Evolutionary conservation across 2,329 filamentous ascomycete genomes (phyloP).

Genomic region (Penicillium sp.): DNA sequence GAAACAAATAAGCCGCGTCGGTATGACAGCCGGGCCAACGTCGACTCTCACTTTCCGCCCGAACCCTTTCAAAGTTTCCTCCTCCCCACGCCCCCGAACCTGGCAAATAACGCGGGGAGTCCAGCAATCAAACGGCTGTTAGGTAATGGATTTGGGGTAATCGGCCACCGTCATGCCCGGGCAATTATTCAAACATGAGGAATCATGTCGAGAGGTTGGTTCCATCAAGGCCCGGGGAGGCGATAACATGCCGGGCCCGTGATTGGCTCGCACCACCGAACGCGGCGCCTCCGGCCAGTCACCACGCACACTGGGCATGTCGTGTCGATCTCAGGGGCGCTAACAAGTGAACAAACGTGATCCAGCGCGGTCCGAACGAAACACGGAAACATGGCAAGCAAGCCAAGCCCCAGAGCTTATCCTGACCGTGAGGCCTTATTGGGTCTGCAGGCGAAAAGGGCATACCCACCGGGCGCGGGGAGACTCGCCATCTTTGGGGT

Average conservation of each 20-base stretch:
- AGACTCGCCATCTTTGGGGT: neutral
- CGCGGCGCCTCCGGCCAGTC: constrained; percentile 16
- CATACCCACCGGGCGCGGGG: constrained; percentile 4
- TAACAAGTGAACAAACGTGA: neutral
- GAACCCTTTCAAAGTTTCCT: constrained; percentile 1
- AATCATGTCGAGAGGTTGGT: neutral
- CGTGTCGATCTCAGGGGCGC: constrained; percentile 3
- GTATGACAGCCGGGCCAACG: constrained; percentile 13
- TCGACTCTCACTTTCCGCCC: constrained; percentile 22
- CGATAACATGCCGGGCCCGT: constrained; percentile 15
- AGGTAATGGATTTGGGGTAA: constrained; percentile 31
- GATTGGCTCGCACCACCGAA: constrained; percentile 17
- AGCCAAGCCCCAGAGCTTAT: constrained; percentile 18
- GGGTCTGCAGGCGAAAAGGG: neutral
- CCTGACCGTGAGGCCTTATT: neutral
- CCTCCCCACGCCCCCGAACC: neutral
- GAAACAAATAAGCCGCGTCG: constrained; percentile 1
- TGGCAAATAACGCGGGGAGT: constrained; percentile 13
- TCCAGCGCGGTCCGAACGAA: constrained; percentile 7
- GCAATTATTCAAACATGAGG: neutral
- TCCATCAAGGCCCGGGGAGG: neutral
- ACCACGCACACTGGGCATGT: neutral
- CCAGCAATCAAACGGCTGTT: constrained; percentile 14
- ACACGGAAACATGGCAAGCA: constrained; percentile 8
- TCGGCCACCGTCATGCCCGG: neutral